A percentile compares a stretch with the other conserved stretches of the same genome.
Conservation (phyloP, 257 asterid genomes). For the Nemophila menziesii region DNA sequence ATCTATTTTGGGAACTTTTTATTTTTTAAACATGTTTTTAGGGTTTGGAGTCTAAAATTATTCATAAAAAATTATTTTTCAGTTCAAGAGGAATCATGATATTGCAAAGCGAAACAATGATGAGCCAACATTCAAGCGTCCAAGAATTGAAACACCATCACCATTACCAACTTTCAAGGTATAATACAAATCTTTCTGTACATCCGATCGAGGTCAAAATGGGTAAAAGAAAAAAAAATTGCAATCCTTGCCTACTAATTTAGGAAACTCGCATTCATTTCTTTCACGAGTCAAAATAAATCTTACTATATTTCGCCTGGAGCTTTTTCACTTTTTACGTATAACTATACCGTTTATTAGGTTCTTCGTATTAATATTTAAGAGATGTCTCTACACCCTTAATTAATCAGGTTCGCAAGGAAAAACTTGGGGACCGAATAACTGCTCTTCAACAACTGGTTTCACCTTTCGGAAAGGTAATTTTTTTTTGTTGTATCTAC, state of each 20-base stretch:
- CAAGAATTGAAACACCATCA: constrained; percentile 55
- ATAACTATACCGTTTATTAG: no score
- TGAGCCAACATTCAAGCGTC: constrained; percentile 38
- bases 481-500: constrained; percentile 9
- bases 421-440: constrained; percentile 86
- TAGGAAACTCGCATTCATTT: no score
- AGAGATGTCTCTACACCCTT: no score
- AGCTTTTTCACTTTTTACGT: no score
- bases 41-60: background rate
- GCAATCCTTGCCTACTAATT: no score
- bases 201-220: constrained; percentile 4
- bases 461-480: constrained; percentile 96
- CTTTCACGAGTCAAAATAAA: no score
- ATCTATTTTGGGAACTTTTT: no score
- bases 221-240: no score
- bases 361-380: no score
- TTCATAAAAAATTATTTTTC: constrained; percentile 2
- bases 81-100: constrained; percentile 28
- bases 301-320: no score
- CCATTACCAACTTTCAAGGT: constrained; percentile 76
- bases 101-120: constrained; percentile 22
- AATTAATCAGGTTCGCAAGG: constrained; percentile 89
- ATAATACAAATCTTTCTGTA: constrained; percentile 1
- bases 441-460: constrained; percentile 96
- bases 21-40: background rate